A percentile compares a stretch with the other conserved stretches of the same genome.
Conservation (phyloP, 345 rosid genomes). For the Salix suchowensis region DNA sequence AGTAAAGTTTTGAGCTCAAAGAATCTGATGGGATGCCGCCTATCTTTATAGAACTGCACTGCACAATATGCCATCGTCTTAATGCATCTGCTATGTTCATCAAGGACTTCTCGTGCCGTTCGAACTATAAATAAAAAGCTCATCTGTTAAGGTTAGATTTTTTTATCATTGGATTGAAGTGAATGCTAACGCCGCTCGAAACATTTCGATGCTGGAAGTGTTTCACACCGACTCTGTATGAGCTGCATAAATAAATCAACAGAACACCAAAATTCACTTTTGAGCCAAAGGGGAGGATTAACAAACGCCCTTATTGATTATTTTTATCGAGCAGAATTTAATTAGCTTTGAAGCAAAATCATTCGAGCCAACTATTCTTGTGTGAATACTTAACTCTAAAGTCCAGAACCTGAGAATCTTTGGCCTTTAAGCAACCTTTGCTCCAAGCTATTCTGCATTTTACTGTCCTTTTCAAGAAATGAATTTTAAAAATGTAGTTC, state of each 20-base stretch:
- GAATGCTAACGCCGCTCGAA: neutral
- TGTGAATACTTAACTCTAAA: slow-evolving; percentile 29
- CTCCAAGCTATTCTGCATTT: slow-evolving; percentile 65
- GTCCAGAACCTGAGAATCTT: slow-evolving; percentile 55
- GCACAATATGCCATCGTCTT: neutral
- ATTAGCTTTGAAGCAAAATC: neutral
- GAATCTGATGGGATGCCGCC: neutral
- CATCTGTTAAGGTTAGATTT: neutral
- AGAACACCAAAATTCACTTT: neutral
- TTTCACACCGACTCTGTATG: neutral
- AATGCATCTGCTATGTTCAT: neutral
- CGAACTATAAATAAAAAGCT: neutral
- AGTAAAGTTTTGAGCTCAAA: neutral
- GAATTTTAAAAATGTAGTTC: neutral
- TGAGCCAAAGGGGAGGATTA: neutral
- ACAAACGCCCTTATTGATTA: neutral
- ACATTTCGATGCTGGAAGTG: neutral
- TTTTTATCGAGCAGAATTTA: neutral
- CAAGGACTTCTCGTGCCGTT: neutral
- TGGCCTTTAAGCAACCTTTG: slow-evolving; percentile 87
- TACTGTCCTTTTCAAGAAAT: slow-evolving; percentile 11
- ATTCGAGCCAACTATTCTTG: neutral
- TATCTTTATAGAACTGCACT: neutral
- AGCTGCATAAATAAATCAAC: neutral
- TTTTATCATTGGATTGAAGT: neutral